These are phyloP conservation scores for Globisporangium parvum DNA, from an alignment of 352 stramenopile genomes.

Conservation along the genomic window DNA sequence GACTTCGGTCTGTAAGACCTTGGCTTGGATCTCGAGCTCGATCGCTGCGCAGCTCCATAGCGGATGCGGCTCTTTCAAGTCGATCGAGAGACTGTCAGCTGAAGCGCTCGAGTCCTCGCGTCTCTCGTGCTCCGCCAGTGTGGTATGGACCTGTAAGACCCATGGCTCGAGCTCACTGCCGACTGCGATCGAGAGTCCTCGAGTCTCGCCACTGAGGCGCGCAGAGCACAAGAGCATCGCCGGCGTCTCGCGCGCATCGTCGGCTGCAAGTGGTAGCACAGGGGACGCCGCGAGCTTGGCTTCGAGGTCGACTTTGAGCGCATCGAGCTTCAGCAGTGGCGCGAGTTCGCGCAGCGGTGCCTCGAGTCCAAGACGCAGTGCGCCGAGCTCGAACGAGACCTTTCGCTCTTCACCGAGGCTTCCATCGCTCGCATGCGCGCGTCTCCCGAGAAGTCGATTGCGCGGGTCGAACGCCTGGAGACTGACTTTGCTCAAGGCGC, in stretches of 20 bases:
- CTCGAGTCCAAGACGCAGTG: constrained; percentile 1
- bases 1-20: constrained; percentile 41
- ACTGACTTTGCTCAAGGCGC: constrained; percentile 1
- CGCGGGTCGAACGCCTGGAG: constrained; percentile 3
- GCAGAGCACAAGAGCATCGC: not conserved
- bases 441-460: not conserved
- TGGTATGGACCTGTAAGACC: constrained; percentile 13
- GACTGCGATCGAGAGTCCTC: constrained; percentile 2
- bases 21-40: constrained; percentile 57
- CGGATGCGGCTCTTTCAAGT: too few relatives aligned
- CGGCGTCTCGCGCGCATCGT: not conserved
- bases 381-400: constrained; percentile 2
- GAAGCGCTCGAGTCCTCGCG: not conserved
- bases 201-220: constrained; percentile 9
- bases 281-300: constrained; percentile 4
- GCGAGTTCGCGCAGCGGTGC: not conserved
- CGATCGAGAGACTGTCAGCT: not conserved
- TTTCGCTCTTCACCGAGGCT: constrained; percentile 4
- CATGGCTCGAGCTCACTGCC: constrained; percentile 10
- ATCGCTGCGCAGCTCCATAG: constrained; percentile 18
- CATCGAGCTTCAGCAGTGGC: constrained; percentile 2
- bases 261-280: not conserved
- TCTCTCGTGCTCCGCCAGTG: not conserved
- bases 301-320: constrained; percentile 13
- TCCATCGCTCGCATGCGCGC: not conserved